Evolutionary conservation across 257 asterid species (phyloP).

Genomic region (Cinchona pubescens): DNA sequence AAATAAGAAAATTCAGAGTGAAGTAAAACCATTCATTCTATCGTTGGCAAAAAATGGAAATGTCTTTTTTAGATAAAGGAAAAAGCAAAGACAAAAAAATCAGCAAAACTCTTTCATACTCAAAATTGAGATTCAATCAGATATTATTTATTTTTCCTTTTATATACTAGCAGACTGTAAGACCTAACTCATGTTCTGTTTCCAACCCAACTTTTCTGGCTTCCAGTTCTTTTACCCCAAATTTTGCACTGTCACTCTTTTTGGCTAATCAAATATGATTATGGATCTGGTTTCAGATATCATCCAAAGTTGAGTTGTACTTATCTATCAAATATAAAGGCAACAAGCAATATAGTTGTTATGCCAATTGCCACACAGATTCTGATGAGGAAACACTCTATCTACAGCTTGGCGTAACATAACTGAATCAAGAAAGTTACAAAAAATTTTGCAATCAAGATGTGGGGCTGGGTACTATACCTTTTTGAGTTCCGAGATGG

Average conservation of each 20-base stretch:
- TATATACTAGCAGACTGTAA: not conserved
- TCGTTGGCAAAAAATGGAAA: not conserved
- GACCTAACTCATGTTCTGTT: not conserved
- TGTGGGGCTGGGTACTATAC: constrained; percentile 35
- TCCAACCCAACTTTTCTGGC: not conserved
- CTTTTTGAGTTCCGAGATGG: constrained; percentile 89
- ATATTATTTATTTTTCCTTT: not conserved
- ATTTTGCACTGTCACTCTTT: not conserved
- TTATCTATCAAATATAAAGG: not conserved
- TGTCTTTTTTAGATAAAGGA: not conserved
- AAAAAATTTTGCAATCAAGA: constrained; percentile 4
- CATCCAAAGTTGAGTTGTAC: not conserved
- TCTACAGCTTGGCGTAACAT: not conserved
- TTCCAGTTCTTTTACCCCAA: too few species aligned
- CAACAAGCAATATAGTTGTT: not conserved
- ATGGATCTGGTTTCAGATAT: not conserved
- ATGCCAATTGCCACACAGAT: not conserved
- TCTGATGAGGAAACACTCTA: not conserved
- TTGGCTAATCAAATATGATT: not conserved
- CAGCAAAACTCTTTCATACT: not conserved
- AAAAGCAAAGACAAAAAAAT: not conserved
- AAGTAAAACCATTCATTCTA: not conserved
- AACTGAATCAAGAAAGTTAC: not conserved
- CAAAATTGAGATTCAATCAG: not conserved
- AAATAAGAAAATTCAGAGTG: not conserved